Percentiles rank a stretch among this genome's conserved stretches.
phyloP scores from a whole-genome alignment of 768 basidiomycete genomes.

The Mycena venus region DNA sequence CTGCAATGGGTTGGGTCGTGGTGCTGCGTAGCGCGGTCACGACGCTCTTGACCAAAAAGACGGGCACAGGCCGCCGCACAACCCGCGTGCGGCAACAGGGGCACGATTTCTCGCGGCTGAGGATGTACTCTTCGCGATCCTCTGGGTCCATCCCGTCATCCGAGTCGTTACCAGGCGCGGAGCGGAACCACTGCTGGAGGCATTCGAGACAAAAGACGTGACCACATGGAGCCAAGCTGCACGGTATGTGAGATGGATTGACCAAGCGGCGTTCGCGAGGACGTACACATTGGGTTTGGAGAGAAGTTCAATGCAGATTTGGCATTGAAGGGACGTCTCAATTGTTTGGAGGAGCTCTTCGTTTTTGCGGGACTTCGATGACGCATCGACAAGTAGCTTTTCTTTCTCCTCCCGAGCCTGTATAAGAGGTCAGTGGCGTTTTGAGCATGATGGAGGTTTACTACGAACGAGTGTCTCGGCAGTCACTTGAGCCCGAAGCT shows the following conservation, averaged over 20 bases:
- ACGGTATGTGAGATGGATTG: conserved; percentile 16
- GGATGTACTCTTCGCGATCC: conserved; percentile 58
- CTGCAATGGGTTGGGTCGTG: conserved; percentile 40
- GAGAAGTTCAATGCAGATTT: conserved; percentile 83
- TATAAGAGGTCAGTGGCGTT: neutral
- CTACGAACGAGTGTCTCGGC: conserved; percentile 52
- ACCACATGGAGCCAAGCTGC: conserved; percentile 80
- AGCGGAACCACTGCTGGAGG: conserved; percentile 84
- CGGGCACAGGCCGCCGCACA: conserved; percentile 71
- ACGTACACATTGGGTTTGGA: conserved; percentile 77
- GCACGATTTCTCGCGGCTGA: conserved; percentile 77
- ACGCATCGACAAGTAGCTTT: conserved; percentile 57
- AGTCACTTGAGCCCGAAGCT: conserved; percentile 59
- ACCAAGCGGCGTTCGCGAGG: neutral
- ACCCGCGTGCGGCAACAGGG: conserved; percentile 77
- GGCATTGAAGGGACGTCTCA: conserved; percentile 75
- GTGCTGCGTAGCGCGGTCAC: conserved; percentile 54
- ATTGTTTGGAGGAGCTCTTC: conserved; percentile 74
- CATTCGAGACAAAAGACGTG: conserved; percentile 82
- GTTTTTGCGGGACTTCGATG: conserved; percentile 61
- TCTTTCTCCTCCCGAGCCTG: conserved; percentile 63
- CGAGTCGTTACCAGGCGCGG: conserved; percentile 62
- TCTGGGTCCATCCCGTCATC: conserved; percentile 57
- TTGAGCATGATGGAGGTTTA: neutral
- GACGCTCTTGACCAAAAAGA: conserved; percentile 77